A percentile compares a stretch with the other conserved stretches of the same genome.
These are phyloP conservation scores for Phytophthora hybrid DNA, from an alignment of 352 stramenopile genomes.

Conservation along the genomic window DNA sequence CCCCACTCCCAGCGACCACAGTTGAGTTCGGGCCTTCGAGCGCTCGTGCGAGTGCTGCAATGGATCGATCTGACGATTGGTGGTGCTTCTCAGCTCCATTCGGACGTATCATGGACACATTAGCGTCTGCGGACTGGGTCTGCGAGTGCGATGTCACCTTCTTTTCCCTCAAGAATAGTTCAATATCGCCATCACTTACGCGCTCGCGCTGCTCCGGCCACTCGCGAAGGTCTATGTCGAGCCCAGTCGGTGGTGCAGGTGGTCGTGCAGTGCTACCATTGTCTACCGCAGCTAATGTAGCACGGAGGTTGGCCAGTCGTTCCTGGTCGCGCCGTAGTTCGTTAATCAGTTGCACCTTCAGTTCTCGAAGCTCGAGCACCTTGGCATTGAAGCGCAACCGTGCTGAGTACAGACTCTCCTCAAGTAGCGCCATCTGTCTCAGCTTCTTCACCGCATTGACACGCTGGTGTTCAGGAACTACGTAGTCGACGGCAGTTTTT, in stretches of 20 bases:
- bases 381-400: constrained; percentile 92
- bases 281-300: constrained; percentile 37
- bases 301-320: constrained; percentile 57
- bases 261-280: not conserved
- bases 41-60: constrained; percentile 42
- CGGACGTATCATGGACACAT: constrained; percentile 4
- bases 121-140: constrained; percentile 2
- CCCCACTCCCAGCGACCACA: not conserved
- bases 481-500: constrained; percentile 88
- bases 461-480: constrained; percentile 89
- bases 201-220: constrained; percentile 91
- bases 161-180: constrained; percentile 71
- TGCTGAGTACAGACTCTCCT: constrained; percentile 84
- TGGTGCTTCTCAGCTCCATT: constrained; percentile 24
- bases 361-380: constrained; percentile 88
- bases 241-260: not conserved
- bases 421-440: constrained; percentile 85
- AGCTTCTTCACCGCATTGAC: constrained; percentile 92
- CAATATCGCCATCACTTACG: constrained; percentile 82
- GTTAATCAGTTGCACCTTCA: constrained; percentile 89
- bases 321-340: constrained; percentile 68
- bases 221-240: constrained; percentile 76
- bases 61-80: constrained; percentile 42
- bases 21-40: constrained; percentile 25
- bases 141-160: constrained; percentile 52